These are phyloP conservation scores for Solanum peruvianum DNA, from an alignment of 257 asterid species.

Conservation along the genomic window DNA sequence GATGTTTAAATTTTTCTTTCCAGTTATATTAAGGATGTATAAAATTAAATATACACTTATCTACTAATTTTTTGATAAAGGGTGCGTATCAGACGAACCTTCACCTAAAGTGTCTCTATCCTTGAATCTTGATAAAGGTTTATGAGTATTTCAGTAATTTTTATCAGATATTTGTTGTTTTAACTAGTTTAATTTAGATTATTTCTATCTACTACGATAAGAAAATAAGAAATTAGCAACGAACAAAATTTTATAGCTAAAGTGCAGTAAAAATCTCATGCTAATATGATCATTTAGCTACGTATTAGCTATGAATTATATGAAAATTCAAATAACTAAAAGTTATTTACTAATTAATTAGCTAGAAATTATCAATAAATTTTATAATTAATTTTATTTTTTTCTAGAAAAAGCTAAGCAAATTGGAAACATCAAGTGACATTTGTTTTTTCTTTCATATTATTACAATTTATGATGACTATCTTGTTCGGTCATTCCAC, in stretches of 20 bases:
- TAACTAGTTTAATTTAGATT: background rate
- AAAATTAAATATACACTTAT: too few species aligned
- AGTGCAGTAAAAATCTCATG: background rate
- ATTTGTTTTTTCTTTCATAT: background rate
- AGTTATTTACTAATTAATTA: background rate
- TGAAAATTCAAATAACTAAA: too few species aligned
- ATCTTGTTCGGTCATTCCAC: background rate
- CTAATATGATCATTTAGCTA: background rate
- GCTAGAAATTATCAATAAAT: background rate
- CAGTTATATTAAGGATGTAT: rapidly evolving
- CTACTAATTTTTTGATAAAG: too few species aligned
- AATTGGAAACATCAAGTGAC: background rate
- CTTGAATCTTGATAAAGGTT: background rate
- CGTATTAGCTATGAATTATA: too few species aligned
- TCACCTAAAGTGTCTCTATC: too few species aligned
- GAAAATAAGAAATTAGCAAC: background rate
- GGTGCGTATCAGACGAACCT: too few species aligned
- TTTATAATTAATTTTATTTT: too few species aligned
- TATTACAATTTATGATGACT: background rate
- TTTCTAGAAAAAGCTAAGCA: background rate
- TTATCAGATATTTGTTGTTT: background rate
- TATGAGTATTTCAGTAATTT: background rate
- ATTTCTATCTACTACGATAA: background rate
- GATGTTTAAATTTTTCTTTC: too few species aligned
- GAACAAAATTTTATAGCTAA: background rate